Evolutionary conservation across 306 rosid genomes (phyloP).

Genomic region (Lathyrus aphaca): DNA sequence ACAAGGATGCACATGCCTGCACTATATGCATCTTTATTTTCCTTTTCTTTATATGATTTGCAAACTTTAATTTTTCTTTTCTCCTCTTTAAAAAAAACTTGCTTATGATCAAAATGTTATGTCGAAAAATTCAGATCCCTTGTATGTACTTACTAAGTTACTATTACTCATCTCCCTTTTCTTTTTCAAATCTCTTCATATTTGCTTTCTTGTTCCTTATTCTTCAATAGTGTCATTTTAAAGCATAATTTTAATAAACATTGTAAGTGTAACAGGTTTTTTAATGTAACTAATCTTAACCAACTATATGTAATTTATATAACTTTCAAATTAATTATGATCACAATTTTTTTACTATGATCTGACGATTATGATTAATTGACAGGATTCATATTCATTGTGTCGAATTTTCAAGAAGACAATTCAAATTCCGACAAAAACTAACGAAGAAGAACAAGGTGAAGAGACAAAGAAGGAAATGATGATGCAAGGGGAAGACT

Average conservation of each 20-base stretch:
- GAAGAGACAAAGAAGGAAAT: constrained; percentile 41
- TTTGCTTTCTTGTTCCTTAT: constrained; percentile 43
- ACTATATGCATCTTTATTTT: constrained; percentile 40
- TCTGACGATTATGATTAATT: too few species aligned
- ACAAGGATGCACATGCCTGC: constrained; percentile 57
- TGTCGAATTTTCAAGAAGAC: constrained; percentile 92
- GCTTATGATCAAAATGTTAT: constrained; percentile 55
- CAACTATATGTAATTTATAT: background rate
- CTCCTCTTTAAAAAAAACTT: constrained; percentile 44
- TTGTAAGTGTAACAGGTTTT: too few species aligned
- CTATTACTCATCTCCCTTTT: constrained; percentile 42
- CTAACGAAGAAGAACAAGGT: constrained; percentile 48
- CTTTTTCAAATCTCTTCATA: constrained; percentile 45
- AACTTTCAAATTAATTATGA: background rate
- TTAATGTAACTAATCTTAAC: background rate
- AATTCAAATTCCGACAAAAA: constrained; percentile 51
- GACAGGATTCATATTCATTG: constrained; percentile 86
- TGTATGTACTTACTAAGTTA: constrained; percentile 52
- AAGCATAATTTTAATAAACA: background rate
- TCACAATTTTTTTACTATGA: too few species aligned
- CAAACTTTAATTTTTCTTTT: constrained; percentile 48
- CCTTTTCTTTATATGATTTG: constrained; percentile 46
- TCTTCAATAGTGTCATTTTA: constrained; percentile 16
- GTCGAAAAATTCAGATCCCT: constrained; percentile 62
- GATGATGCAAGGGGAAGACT: constrained; percentile 51